Conservation (phyloP, 78 protist species). For the Salpingoeca rosetta region DNA sequence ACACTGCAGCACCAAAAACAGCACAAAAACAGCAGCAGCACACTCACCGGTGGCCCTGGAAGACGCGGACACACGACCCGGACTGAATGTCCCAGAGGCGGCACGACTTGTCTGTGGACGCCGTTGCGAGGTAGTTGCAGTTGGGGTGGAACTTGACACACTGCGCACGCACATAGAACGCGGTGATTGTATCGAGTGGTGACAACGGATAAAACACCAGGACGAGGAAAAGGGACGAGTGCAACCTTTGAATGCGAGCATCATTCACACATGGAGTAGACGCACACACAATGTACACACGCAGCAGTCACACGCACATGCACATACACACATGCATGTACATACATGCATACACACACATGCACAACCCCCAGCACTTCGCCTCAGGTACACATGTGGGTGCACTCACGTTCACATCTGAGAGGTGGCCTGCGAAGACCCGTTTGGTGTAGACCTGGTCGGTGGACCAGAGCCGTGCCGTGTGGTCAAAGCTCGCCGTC, state of each 20-base stretch:
- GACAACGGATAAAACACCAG: too few relatives aligned
- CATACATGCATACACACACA: background rate
- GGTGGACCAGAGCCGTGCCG: conserved; percentile 85
- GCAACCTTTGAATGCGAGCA: too few relatives aligned
- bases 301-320: too few relatives aligned
- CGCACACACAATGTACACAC: too few relatives aligned
- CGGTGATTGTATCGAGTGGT: too few relatives aligned
- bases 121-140: conserved; percentile 74
- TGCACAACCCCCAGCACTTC: background rate
- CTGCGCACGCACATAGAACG: conserved; percentile 13
- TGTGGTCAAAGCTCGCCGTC: conserved; percentile 71
- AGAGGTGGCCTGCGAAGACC: conserved; percentile 72
- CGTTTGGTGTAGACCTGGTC: conserved; percentile 61
- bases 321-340: background rate
- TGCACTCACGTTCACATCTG: conserved; percentile 61
- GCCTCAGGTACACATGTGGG: background rate
- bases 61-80: conserved; percentile 70
- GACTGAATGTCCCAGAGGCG: conserved; percentile 42
- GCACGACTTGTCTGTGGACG: conserved; percentile 54
- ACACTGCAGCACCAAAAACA: too few relatives aligned
- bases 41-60: conserved; percentile 55
- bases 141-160: conserved; percentile 84
- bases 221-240: too few relatives aligned
- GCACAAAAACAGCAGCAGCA: too few relatives aligned
- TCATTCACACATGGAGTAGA: too few relatives aligned